These are phyloP conservation scores for Phytophthora aleatoria DNA, from an alignment of 352 stramenopile species.

Conservation along the genomic window DNA sequence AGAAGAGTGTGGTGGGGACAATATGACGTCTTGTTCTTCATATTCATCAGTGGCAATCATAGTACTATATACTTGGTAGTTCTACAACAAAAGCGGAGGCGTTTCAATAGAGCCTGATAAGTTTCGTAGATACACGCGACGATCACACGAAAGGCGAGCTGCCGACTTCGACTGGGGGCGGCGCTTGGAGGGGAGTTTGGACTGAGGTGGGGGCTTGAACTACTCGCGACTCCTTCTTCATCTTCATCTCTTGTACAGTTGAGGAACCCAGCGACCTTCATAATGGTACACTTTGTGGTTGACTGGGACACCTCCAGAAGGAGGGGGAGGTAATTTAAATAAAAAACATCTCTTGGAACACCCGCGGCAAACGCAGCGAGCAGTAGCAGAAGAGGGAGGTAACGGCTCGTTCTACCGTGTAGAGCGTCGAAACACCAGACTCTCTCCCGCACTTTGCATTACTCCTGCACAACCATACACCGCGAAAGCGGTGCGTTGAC, in stretches of 20 bases:
- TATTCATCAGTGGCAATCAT: slow-evolving; percentile 42
- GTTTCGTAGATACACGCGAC: slow-evolving; percentile 39
- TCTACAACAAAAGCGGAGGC: slow-evolving; percentile 51
- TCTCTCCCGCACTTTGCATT: slow-evolving; percentile 25
- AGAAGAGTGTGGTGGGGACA: slow-evolving; percentile 9
- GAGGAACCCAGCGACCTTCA: slow-evolving; percentile 25
- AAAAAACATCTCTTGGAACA: slow-evolving; percentile 35
- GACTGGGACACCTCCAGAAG: slow-evolving; percentile 3
- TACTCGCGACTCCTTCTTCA: slow-evolving; percentile 30
- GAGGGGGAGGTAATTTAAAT: slow-evolving; percentile 37
- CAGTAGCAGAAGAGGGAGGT: slow-evolving; percentile 6
- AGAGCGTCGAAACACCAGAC: slow-evolving; percentile 4
- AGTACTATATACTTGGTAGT: slow-evolving; percentile 53
- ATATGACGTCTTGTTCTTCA: slow-evolving; percentile 39
- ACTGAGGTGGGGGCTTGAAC: slow-evolving; percentile 25
- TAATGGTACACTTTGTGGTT: slow-evolving; percentile 44
- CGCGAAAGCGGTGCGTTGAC: slow-evolving; percentile 71
- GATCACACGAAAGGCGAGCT: slow-evolving; percentile 25
- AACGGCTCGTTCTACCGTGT: slow-evolving; percentile 17
- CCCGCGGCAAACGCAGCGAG: slow-evolving; percentile 22
- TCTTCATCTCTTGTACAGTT: slow-evolving; percentile 45
- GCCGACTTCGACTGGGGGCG: slow-evolving; percentile 14
- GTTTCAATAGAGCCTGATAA: slow-evolving; percentile 13
- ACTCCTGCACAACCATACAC: slow-evolving; percentile 73
- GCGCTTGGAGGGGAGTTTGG: slow-evolving; percentile 15